Conservation (phyloP, 805 yeast species). For the Clavispora phyllophila region DNA sequence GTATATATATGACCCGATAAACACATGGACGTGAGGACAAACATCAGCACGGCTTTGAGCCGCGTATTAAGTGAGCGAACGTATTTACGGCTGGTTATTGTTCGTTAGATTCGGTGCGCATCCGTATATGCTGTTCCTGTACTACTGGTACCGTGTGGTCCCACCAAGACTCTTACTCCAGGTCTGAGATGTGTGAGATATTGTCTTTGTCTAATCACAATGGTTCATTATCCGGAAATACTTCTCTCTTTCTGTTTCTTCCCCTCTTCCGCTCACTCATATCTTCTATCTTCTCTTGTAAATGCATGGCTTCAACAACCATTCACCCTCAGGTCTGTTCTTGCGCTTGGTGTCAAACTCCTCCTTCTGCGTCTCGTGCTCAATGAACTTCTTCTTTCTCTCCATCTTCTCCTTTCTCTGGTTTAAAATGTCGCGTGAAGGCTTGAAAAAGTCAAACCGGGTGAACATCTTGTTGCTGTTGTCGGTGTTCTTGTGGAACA, state of each 20-base stretch:
- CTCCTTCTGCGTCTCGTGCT: conserved; percentile 60
- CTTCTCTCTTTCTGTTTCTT: too few species aligned
- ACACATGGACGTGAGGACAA: too few species aligned
- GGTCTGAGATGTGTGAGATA: too few species aligned
- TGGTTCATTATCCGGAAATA: too few species aligned
- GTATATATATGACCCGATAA: too few species aligned
- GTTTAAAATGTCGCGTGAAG: conserved; percentile 61
- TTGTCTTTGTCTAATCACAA: too few species aligned
- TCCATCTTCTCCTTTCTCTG: conserved; percentile 59
- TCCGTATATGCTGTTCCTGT: neutral
- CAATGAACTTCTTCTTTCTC: conserved; percentile 63
- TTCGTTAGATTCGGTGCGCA: neutral
- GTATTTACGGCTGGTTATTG: neutral
- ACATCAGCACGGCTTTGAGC: too few species aligned
- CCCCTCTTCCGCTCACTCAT: too few species aligned
- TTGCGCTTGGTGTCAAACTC: conserved; percentile 51
- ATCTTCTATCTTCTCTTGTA: conserved; percentile 80
- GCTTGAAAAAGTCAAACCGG: conserved; percentile 89
- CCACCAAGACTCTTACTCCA: too few species aligned
- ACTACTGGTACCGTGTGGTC: neutral
- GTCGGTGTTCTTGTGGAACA: conserved; percentile 85
- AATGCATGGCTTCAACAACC: conserved; percentile 93
- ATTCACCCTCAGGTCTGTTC: conserved; percentile 66
- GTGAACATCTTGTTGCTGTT: conserved; percentile 89
- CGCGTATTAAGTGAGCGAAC: too few species aligned